These are phyloP conservation scores for Pseudogymnoascus destructans DNA, from an alignment of 2,329 filamentous ascomycete species.

Conservation along the genomic window DNA sequence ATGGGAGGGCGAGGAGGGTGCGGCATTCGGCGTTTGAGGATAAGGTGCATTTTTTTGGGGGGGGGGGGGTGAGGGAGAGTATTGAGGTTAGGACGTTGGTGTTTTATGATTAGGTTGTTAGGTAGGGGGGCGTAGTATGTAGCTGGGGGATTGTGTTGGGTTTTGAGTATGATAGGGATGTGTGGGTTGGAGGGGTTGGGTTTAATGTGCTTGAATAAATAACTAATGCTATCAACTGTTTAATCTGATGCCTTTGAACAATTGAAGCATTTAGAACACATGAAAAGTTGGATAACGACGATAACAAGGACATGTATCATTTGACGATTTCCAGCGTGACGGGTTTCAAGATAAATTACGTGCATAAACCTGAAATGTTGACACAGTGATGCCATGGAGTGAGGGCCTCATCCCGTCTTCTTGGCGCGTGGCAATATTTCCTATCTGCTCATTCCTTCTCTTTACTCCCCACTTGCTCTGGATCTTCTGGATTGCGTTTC, in stretches of 20 bases:
- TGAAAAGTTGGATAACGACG: not conserved
- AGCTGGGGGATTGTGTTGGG: not conserved
- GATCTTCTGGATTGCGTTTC: too few species aligned
- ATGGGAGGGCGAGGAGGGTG: slow-evolving; percentile 38
- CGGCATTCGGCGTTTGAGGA: slow-evolving; percentile 44
- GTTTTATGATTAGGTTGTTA: slow-evolving; percentile 28
- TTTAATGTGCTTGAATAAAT: not conserved
- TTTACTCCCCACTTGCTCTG: too few species aligned
- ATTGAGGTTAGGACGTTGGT: slow-evolving; percentile 44
- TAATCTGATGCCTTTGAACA: not conserved
- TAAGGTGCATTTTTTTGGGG: slow-evolving; percentile 31
- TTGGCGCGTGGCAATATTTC: too few species aligned
- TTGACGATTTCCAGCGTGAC: too few species aligned
- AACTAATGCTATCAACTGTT: not conserved
- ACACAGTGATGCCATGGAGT: too few species aligned
- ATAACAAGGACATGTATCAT: not conserved
- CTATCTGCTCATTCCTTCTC: too few species aligned
- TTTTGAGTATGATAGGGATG: not conserved
- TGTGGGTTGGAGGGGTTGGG: not conserved
- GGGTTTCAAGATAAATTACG: too few species aligned
- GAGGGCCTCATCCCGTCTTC: too few species aligned
- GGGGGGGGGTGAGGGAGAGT: slow-evolving; percentile 35
- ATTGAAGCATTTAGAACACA: not conserved
- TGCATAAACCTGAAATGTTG: too few species aligned
- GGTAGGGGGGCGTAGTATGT: not conserved